These are phyloP conservation scores for Phytopythium aichiense DNA, from an alignment of 352 stramenopile genomes.

Conservation along the genomic window DNA sequence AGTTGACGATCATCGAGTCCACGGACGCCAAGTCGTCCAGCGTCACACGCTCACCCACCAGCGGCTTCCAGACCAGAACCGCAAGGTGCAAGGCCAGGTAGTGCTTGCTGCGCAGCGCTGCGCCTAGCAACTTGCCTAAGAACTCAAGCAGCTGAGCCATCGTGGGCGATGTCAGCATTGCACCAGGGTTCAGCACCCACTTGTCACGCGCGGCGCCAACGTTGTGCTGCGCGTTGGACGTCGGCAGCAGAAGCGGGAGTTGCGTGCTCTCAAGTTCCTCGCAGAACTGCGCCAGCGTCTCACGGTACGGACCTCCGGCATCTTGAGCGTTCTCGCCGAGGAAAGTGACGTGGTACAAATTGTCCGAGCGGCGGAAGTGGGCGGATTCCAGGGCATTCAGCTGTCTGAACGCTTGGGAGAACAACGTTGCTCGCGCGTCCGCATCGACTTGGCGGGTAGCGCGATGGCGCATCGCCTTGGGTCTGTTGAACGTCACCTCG, in stretches of 20 bases:
- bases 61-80: constrained; percentile 86
- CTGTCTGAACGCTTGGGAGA: constrained; percentile 84
- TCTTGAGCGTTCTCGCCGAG: constrained; percentile 85
- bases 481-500: constrained; percentile 77
- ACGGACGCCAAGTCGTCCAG: constrained; percentile 81
- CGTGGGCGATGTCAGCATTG: constrained; percentile 25
- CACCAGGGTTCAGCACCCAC: constrained; percentile 87
- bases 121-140: constrained; percentile 90
- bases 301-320: constrained; percentile 81
- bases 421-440: constrained; percentile 66
- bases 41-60: constrained; percentile 67
- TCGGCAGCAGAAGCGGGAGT: constrained; percentile 86
- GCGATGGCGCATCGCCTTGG: constrained; percentile 80
- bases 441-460: constrained; percentile 46
- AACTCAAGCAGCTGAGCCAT: constrained; percentile 88
- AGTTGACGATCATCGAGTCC: constrained; percentile 88
- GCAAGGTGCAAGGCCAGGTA: constrained; percentile 88
- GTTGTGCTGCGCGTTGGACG: constrained; percentile 86
- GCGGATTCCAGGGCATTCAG: constrained; percentile 56
- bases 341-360: constrained; percentile 85
- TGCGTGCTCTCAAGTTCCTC: constrained; percentile 78
- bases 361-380: constrained; percentile 60
- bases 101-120: constrained; percentile 81
- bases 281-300: constrained; percentile 82
- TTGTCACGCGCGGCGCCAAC: constrained; percentile 86